Base-by-base conservation (phyloP, 495 filamentous ascomycete genomes). In the Penicillium tannophilum region DNA sequence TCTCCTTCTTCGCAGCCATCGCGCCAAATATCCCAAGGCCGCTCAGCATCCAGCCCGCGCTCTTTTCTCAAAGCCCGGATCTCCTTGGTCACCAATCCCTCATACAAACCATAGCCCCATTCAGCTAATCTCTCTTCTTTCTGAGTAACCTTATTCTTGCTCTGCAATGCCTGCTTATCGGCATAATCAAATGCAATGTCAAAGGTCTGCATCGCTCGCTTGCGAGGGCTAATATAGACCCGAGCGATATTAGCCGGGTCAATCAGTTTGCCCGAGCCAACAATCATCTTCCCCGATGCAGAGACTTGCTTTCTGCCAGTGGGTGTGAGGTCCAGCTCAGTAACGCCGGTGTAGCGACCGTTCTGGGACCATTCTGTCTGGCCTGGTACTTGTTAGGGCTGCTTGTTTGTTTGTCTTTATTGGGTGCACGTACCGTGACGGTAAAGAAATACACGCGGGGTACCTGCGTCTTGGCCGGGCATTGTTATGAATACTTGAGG, bases 331-430 rank as follows among this genome's bases (percentile, higher is more conserved):
- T 88, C 84, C 44, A 97, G 83, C 59, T 97, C 92, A n/a, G 87
- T 89, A 12, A 72, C 81, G 46, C 92, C 90, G 0, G 92, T 97
- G 75, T 93, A 92, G 9, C 87, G 86, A 60, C 91, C 92, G 63
- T 86, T 89, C 55, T 92, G 80, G 2, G 90, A 90, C 92, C 92
- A 97, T 74, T 92, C 89, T 3, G 92, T 97, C 69, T 97, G 89
- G 63, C 86, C 77, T 80, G 53, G 10, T 20, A n/a, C n/a, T 39
- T 19, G 44, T 56, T 42, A 56, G 63, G n/a, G 41, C 24, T 19
- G 0, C 1, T 33, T 14, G n/a, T 30, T 42, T 5, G 19, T 39
- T 20, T 6, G 16, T 4, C 20, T n/a, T 9, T 7, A 11, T 14
- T 39, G 2, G 1, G 16, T 17, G 2, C 2, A 61, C 63, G 14